Base-by-base conservation (phyloP, 768 basidiomycete genomes). In the Pisolithus albus region DNA sequence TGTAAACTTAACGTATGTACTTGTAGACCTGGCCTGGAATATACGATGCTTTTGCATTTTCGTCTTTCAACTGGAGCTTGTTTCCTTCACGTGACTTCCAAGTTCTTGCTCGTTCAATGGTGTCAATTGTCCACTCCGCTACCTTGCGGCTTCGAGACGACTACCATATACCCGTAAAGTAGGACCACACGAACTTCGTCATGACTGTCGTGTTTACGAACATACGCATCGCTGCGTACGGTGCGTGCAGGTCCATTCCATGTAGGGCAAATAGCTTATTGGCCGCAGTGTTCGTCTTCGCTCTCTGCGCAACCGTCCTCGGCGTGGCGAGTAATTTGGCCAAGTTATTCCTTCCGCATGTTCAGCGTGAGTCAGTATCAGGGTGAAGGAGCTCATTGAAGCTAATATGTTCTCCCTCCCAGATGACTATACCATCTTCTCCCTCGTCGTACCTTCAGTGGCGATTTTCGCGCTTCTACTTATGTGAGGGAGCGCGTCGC, bases 381-480 rank as follows among this genome's bases (percentile, higher is more conserved):
- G 23, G 49, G 47, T 39, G 47, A 46, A 18, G 50, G 32, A 42
- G 24, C 15, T 46, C 26, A 41, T 46, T 46, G 37, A 42, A 39
- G 50, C 46, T 23, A 34, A n/a, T 46, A 26, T 19, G 30, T 44
- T 18, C 21, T 7, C 47, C 48, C 19, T 11, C 11, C 13, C 54
- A 90, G 88, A 68, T 60, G 83, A 84, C 63, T 91, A 85, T 59
- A 79, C 76, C 5, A 82, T 86, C 34, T 90, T 84, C 64, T 70
- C 84, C 0, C 68, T 90, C 50, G 58, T 89, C 47, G 77, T 81
- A 2, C 78, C 87, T 13, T 79, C 84, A 3, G 46, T 82, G 21
- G 87, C 86, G 13, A 79, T 88, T 58, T 73, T 88, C 23, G 47
- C 72, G 28, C 79, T 88, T 54, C 58, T 88, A 21, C 62, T 83